Evolutionary conservation across 129 eudicot species (phyloP), one percentile per base, ranked within the genome.

Genomic region (Flaveria linearis): DNA sequence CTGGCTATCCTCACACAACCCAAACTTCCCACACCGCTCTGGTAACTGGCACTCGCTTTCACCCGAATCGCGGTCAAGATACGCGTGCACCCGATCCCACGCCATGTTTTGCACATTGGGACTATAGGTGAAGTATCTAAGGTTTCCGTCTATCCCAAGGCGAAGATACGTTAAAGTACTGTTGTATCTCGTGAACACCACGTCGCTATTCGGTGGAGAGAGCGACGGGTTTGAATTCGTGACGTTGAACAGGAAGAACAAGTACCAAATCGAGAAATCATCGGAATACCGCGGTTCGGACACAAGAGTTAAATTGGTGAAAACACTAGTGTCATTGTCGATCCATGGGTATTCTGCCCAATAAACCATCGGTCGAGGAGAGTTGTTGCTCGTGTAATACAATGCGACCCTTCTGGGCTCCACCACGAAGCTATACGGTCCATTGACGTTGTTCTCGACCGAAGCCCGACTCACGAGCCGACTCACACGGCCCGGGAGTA

Each of bases 391-490:
- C 56, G 72, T 82, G 60, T 84, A 82, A 33, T 88, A 86, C 81
- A 84, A 0, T 4, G 79, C 66, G 11, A 86, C 14, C 8, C 78
- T 39, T 61, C 63, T 78, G 5, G 88, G 88, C 69, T 84, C 88
- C 73, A 86, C n/a, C 1, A 82, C 88, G 3, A 88, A 57, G 56
- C 84, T 86, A 8, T 88, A 88, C 0, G 81, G 49, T n/a, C 94
- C 94, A 20, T 84, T 72, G 1, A 69, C 12, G 23, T 82, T 86
- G 18, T 57, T 72, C 0, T 6, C 4, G 0, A 11, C 74, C 0
- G 88, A 86, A 20, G 71, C 83, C 72, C 93, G 79, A 12, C 93
- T 88, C 11, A 86, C 85, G 0, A 84, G 87, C 75, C 70, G 81
- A 13, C 25, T 80, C 2, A 73, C 41, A 17, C 72, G 88, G 14